phyloP scores from a whole-genome alignment of 2,329 filamentous ascomycete genomes.

The Cercospora sp. region DNA sequence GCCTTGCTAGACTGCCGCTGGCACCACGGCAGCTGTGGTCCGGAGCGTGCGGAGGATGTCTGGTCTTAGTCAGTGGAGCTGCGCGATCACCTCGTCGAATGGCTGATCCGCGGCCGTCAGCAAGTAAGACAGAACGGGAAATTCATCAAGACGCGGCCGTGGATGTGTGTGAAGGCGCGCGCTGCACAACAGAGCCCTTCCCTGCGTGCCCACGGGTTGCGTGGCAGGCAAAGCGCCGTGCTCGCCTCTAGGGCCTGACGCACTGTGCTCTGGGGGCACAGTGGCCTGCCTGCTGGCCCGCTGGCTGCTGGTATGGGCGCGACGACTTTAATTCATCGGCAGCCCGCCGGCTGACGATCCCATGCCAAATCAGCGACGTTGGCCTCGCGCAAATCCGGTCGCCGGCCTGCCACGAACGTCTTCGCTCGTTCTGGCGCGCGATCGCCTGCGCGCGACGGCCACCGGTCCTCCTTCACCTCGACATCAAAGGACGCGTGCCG shows the following conservation, averaged over 20 bases:
- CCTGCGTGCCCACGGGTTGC: background rate
- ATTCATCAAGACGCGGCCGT: background rate
- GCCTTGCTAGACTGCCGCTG: background rate
- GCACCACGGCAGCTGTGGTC: background rate
- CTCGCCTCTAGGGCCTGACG: background rate
- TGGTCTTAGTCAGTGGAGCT: background rate
- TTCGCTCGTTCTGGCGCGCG: background rate
- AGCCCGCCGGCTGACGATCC: background rate
- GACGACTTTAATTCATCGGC: background rate
- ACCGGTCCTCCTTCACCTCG: background rate
- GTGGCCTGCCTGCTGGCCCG: background rate
- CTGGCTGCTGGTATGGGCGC: background rate
- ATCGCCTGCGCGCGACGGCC: background rate
- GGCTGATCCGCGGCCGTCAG: background rate
- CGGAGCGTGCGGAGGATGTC: background rate
- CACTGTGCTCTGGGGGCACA: background rate
- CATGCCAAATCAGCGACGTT: background rate
- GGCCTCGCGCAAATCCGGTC: background rate
- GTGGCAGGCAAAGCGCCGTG: constrained; percentile 1
- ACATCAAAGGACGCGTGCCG: background rate
- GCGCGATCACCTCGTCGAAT: background rate
- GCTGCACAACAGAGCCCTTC: background rate
- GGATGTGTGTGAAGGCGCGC: background rate
- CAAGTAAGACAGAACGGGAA: background rate
- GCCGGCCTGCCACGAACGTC: background rate